Evolutionary conservation across 2,329 filamentous ascomycete species (phyloP), one percentile per base, ranked within the genome.

Genomic region (Colletotrichum echinochloae): DNA sequence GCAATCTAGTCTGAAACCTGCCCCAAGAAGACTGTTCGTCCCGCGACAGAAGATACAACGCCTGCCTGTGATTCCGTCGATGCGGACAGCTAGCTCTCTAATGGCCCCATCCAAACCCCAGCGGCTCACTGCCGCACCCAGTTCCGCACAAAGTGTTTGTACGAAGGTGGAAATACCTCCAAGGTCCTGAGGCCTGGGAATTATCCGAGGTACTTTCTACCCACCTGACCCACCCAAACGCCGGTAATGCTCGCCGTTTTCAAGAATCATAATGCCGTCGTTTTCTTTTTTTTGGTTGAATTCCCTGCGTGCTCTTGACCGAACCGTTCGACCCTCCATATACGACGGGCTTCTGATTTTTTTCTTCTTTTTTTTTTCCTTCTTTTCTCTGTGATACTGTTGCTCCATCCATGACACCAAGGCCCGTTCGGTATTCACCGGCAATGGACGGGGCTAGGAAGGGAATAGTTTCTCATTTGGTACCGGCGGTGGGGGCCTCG

Each of bases 1-100:
- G 48, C 59, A 61, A 28, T 61, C n/a, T 61, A 39, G 33, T 51
- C 23, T 61, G 59, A 39, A 51, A 48, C 44, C 59, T 35, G 44
- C 20, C 30, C 16, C 8, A 28, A 46, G 16, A 35, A 26, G 16
- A 51, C n/a, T 26, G n/a, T 16, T 12, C 59, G 28, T 6, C 30
- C 26, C 56, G 26, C 44, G 41, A 48, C n/a, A n/a, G 35, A 37
- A 39, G 7, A 23, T 23, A 39, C 18, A 18, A 14, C 11, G n/a
- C 12, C n/a, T 56, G 54, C 33, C 54, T 33, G n/a, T 26, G 6
- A 37, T 14, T 39, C 54, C 23, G 16, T 56, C 20, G n/a, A 26
- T 39, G 33, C 2, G n/a, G n/a, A 26, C 7, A 9, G 54, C 33
- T 56, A 9, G 54, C 33, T 56, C 54, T 39, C 8, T 11, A 39